A percentile compares a stretch with the other conserved stretches of the same genome.
phyloP scores from a whole-genome alignment of 169 alveolate genomes.

The Cryptosporidium tyzzeri region DNA sequence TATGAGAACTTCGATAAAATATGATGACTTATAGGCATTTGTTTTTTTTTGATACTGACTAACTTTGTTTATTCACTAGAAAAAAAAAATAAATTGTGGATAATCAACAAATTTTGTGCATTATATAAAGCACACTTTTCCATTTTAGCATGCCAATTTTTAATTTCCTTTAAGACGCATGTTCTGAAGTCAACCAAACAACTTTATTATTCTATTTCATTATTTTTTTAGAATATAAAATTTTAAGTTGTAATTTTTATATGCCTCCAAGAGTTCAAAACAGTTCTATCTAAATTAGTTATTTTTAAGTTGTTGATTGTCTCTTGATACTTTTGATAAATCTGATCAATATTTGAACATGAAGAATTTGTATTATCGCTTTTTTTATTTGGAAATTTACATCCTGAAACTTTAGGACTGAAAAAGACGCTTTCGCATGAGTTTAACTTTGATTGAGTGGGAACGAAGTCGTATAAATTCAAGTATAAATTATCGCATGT shows the following conservation, averaged over 20 bases:
- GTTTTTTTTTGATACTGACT: not conserved
- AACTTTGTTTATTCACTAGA: not conserved
- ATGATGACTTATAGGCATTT: conserved; percentile 39
- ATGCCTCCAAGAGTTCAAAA: not conserved
- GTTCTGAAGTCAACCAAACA: too few relatives aligned
- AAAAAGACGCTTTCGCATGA: not conserved
- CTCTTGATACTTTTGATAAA: too few relatives aligned
- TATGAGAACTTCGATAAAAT: conserved; percentile 32
- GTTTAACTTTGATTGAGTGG: not conserved
- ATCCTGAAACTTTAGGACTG: not conserved
- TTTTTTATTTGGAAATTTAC: too few relatives aligned
- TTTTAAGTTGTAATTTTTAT: too few relatives aligned
- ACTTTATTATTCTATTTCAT: not conserved
- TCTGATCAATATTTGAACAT: not conserved
- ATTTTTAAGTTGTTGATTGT: too few relatives aligned
- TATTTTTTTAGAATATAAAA: too few relatives aligned
- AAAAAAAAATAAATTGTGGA: not conserved
- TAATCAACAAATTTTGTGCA: not conserved
- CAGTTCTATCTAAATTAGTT: not conserved
- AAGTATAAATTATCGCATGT: not conserved
- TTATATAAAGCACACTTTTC: too few relatives aligned
- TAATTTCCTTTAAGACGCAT: not conserved
- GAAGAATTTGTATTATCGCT: not conserved
- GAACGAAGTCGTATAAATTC: too few relatives aligned
- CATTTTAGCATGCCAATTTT: too few relatives aligned